Percentiles rank a stretch among this genome's conserved stretches.
phyloP scores from a whole-genome alignment of 352 stramenopile species.

The Pythium sukuiense region DNA sequence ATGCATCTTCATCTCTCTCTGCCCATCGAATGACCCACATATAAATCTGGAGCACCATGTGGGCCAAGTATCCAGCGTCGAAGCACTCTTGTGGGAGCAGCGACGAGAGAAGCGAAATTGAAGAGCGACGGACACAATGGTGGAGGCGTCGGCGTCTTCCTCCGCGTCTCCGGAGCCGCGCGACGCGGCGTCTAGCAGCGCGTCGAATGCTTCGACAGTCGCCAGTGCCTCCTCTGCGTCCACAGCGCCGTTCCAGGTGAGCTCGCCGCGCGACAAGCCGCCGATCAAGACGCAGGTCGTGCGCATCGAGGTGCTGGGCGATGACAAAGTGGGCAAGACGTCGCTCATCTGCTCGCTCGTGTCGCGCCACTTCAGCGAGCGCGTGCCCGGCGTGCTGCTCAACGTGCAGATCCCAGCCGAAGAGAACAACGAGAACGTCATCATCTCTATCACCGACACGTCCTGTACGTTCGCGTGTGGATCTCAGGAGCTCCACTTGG shows the following conservation, averaged over 20 bases:
- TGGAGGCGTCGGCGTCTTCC: constrained; percentile 9
- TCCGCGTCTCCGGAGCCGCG: constrained; percentile 3
- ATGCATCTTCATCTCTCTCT: not conserved
- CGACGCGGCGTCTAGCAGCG: constrained; percentile 2
- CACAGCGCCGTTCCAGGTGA: constrained; percentile 6
- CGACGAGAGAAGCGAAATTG: constrained; percentile 4
- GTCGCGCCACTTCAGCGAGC: constrained; percentile 87
- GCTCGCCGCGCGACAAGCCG: constrained; percentile 40
- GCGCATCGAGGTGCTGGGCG: constrained; percentile 86
- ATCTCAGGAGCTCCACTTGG: constrained; percentile 6
- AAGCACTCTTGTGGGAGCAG: not conserved
- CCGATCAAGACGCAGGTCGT: constrained; percentile 79
- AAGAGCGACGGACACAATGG: constrained; percentile 5
- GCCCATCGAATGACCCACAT: not conserved
- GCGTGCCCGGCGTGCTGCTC: constrained; percentile 82
- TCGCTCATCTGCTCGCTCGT: constrained; percentile 91
- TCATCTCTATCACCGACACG: constrained; percentile 90
- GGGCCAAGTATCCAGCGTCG: constrained; percentile 7
- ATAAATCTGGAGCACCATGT: constrained; percentile 2
- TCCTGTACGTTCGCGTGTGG: constrained; percentile 47
- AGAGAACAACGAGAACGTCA: constrained; percentile 88
- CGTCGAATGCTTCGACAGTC: not conserved
- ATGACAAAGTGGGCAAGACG: constrained; percentile 91
- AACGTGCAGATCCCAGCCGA: constrained; percentile 89
- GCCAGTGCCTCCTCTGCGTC: not conserved